Evolutionary conservation across 2,329 filamentous ascomycete genomes (phyloP).

Genomic region (Ophiocordyceps australis): DNA sequence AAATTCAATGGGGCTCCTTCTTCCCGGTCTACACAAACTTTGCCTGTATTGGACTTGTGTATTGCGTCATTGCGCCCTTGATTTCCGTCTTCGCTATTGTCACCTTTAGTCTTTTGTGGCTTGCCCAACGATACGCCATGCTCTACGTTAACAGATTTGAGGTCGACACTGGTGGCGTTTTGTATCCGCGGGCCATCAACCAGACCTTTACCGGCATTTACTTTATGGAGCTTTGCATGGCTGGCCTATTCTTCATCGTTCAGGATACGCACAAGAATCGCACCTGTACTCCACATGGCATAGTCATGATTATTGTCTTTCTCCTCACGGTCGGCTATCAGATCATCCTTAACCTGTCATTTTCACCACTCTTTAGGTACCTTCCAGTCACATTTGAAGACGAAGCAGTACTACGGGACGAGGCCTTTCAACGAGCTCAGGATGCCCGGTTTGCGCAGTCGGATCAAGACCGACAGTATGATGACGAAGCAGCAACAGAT

Average conservation of each 20-base stretch:
- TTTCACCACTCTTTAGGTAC: slow-evolving; percentile 72
- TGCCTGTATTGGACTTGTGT: slow-evolving; percentile 79
- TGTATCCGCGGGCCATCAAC: slow-evolving; percentile 87
- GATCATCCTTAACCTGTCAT: slow-evolving; percentile 61
- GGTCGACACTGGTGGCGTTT: slow-evolving; percentile 76
- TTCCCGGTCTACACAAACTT: slow-evolving; percentile 97
- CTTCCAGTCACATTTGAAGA: slow-evolving; percentile 92
- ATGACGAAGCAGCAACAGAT: slow-evolving; percentile 19
- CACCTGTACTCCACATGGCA: slow-evolving; percentile 57
- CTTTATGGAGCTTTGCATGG: slow-evolving; percentile 78
- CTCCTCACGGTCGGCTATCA: slow-evolving; percentile 63
- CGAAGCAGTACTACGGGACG: slow-evolving; percentile 78
- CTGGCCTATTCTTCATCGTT: slow-evolving; percentile 77
- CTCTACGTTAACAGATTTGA: slow-evolving; percentile 84
- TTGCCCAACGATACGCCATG: slow-evolving; percentile 93
- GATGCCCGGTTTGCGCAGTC: slow-evolving; percentile 46
- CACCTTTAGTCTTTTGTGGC: slow-evolving; percentile 81
- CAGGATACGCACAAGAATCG: slow-evolving; percentile 31
- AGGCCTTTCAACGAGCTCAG: slow-evolving; percentile 70
- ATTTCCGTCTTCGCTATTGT: slow-evolving; percentile 88
- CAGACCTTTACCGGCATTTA: slow-evolving; percentile 92
- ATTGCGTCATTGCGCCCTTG: slow-evolving; percentile 73
- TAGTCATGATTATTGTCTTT: slow-evolving; percentile 64
- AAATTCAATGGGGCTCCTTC: slow-evolving; percentile 78
- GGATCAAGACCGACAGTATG: slow-evolving; percentile 8